Conservation (phyloP, 2,329 filamentous ascomycete genomes). For the Neonectria sp. region DNA sequence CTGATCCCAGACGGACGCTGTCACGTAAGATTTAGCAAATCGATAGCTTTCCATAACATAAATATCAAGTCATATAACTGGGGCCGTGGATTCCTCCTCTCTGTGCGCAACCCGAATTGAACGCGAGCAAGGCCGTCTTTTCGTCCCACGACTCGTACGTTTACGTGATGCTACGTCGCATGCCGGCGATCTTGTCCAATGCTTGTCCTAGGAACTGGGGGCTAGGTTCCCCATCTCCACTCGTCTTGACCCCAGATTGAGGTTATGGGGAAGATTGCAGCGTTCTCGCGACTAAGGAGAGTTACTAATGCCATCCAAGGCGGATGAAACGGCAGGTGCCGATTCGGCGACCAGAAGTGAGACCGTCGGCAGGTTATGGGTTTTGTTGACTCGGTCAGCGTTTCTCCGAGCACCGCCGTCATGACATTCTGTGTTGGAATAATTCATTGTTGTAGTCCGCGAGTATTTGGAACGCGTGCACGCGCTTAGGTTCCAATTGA, state of each 20-base stretch:
- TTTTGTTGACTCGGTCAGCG: too few species aligned
- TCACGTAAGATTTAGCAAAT: slow-evolving; percentile 26
- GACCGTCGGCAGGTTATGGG: not conserved
- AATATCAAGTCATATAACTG: slow-evolving; percentile 11
- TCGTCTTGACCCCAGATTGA: not conserved
- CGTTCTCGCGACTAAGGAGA: not conserved
- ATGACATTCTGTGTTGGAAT: too few species aligned
- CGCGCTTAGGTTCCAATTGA: too few species aligned
- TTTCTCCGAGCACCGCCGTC: too few species aligned
- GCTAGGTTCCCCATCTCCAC: not conserved
- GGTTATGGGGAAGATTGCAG: not conserved
- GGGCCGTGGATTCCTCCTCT: not conserved
- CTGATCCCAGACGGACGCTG: not conserved
- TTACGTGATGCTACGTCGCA: not conserved
- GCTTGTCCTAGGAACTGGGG: not conserved
- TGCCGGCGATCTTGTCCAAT: not conserved
- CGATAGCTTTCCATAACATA: slow-evolving; percentile 12
- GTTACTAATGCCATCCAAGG: not conserved
- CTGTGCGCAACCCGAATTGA: not conserved
- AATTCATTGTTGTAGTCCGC: too few species aligned
- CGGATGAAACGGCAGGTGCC: not conserved
- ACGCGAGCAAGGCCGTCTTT: not conserved
- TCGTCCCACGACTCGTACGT: not conserved
- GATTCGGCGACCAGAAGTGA: not conserved
- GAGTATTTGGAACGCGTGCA: too few species aligned